phyloP scores from a whole-genome alignment of 2,329 filamentous ascomycete genomes.

The Bretziella fagacearum region DNA sequence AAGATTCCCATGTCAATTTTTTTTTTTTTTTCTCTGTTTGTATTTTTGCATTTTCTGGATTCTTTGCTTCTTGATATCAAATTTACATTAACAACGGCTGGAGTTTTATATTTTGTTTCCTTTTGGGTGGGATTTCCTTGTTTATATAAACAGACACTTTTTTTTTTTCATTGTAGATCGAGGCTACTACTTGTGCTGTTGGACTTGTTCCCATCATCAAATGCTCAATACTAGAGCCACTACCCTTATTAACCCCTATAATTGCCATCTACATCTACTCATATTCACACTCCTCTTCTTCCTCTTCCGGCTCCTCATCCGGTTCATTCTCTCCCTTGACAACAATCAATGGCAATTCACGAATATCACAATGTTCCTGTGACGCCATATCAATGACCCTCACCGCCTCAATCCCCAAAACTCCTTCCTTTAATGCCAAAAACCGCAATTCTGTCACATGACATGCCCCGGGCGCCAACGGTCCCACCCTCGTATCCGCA shows the following conservation, averaged over 20 bases:
- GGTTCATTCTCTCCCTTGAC: constrained; percentile 23
- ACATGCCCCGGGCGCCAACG: constrained; percentile 53
- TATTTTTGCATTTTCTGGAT: no score
- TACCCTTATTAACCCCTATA: constrained; percentile 1
- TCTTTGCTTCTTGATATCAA: no score
- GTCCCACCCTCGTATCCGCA: constrained; percentile 56
- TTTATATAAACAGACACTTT: no score
- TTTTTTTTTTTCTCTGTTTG: no score
- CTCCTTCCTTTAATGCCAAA: constrained; percentile 47
- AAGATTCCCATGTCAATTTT: no score
- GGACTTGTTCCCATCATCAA: no score
- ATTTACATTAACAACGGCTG: no score
- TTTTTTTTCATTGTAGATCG: no score
- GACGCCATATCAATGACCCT: constrained; percentile 56
- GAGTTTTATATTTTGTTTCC: no score
- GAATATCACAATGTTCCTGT: constrained; percentile 61
- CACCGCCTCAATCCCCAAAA: constrained; percentile 54
- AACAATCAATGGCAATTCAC: constrained; percentile 54
- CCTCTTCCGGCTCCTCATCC: not conserved
- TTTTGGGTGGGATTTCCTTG: no score
- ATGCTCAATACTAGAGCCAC: not conserved
- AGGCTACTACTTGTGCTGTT: no score
- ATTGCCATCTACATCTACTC: constrained; percentile 1
- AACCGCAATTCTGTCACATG: constrained; percentile 60
- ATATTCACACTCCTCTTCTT: constrained; percentile 2